Conservation (phyloP, 2,329 filamentous ascomycete species). For the Aspergillus chevalieri region DNA sequence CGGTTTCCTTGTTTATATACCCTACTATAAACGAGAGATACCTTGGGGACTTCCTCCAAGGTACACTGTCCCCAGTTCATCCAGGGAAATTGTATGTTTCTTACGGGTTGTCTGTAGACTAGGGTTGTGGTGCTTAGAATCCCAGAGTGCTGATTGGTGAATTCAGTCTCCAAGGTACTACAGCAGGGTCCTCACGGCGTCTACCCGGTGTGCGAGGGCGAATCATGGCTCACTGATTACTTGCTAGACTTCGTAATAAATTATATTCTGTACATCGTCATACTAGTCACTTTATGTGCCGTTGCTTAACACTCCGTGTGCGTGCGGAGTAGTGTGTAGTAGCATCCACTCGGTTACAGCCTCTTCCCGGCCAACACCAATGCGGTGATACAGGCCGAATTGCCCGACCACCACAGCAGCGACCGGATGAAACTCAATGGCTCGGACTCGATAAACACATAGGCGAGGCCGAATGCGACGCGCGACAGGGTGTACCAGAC, state of each 20-base stretch:
- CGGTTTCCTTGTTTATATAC: no score
- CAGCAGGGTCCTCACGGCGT: neutral
- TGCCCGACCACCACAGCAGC: conserved; percentile 34
- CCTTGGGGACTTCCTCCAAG: no score
- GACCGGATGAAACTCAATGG: conserved; percentile 29
- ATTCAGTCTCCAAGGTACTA: neutral
- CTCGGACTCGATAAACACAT: conserved; percentile 27
- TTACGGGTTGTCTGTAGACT: neutral
- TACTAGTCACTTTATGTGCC: no score
- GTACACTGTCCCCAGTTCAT: neutral
- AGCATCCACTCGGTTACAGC: conserved; percentile 7
- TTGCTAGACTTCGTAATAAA: neutral
- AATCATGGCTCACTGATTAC: neutral
- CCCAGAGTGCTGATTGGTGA: neutral
- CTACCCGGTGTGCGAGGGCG: neutral
- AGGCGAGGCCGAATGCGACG: conserved; percentile 27
- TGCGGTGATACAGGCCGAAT: conserved; percentile 33
- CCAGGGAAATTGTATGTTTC: neutral
- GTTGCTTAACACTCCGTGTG: no score
- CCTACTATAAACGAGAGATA: no score
- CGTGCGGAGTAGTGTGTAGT: neutral
- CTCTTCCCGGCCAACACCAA: conserved; percentile 31
- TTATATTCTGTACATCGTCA: neutral
- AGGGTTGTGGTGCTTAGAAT: neutral
- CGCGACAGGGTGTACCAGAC: conserved; percentile 32